phyloP scores from a whole-genome alignment of 495 filamentous ascomycete species.

The Pyrenopolyporus hunteri region DNA sequence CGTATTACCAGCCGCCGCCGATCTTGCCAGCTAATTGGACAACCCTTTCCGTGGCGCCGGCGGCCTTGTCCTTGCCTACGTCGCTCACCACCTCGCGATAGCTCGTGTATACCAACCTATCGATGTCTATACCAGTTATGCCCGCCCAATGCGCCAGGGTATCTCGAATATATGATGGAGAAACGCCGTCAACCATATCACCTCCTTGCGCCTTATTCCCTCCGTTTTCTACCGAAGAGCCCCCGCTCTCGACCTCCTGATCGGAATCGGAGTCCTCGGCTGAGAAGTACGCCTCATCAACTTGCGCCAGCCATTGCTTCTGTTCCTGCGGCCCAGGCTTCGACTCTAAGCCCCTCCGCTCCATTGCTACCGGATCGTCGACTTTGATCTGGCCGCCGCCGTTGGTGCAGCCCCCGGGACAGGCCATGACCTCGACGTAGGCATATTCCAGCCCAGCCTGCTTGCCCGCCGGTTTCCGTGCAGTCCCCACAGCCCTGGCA shows the following conservation, averaged over 20 bases:
- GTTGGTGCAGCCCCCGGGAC: conserved; percentile 96
- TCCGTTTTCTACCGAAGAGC: conserved; percentile 17
- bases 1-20: conserved; percentile 87
- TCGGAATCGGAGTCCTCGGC: conserved; percentile 65
- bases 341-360: conserved; percentile 49
- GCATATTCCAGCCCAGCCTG: conserved; percentile 65
- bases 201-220: conserved; percentile 16
- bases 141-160: conserved; percentile 74
- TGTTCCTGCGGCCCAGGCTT: conserved; percentile 74
- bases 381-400: conserved; percentile 94
- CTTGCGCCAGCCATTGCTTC: conserved; percentile 81
- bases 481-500: conserved; percentile 56
- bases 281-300: conserved; percentile 96
- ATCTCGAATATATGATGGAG: conserved; percentile 59
- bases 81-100: conserved; percentile 94
- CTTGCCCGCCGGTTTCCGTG: conserved; percentile 55
- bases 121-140: conserved; percentile 69
- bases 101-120: conserved; percentile 79
- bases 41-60: conserved; percentile 76
- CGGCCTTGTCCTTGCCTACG: conserved; percentile 74
- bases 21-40: conserved; percentile 90
- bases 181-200: conserved; percentile 63
- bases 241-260: conserved; percentile 25
- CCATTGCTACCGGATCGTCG: conserved; percentile 68
- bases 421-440: conserved; percentile 99